A percentile compares a stretch with the other conserved stretches of the same genome.
These are phyloP conservation scores for Backusella tarrabulga DNA, from an alignment of 192 early-diverging fungal species.

Conservation along the genomic window DNA sequence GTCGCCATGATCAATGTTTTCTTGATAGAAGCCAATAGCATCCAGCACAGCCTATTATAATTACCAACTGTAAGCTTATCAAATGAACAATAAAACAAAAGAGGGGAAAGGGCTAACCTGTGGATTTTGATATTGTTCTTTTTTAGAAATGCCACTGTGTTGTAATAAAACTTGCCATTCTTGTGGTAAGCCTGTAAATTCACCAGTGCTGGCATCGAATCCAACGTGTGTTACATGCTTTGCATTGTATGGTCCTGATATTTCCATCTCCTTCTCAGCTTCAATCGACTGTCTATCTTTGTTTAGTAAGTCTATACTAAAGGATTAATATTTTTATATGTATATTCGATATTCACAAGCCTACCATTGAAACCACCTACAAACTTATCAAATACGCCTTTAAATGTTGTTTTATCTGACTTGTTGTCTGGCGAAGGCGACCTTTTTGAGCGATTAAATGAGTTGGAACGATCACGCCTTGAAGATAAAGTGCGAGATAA, in stretches of 20 bases:
- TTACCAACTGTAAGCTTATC: background rate
- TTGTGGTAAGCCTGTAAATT: constrained; percentile 92
- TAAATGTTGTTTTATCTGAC: constrained; percentile 45
- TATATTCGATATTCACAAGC: background rate
- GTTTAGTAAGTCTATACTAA: constrained; percentile 23
- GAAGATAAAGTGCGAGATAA: constrained; percentile 23
- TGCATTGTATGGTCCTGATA: constrained; percentile 94
- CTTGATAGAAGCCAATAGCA: constrained; percentile 83
- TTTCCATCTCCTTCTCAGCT: constrained; percentile 75
- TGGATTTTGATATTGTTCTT: constrained; percentile 91
- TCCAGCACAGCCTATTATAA: constrained; percentile 66
- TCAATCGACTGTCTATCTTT: constrained; percentile 18
- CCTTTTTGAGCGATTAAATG: constrained; percentile 7
- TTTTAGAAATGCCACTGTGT: constrained; percentile 92
- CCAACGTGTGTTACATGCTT: constrained; percentile 98
- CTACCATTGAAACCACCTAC: constrained; percentile 46
- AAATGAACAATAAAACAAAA: background rate
- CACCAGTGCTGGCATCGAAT: constrained; percentile 93
- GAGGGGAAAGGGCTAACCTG: constrained; percentile 47
- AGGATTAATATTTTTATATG: background rate
- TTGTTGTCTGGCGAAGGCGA: constrained; percentile 16
- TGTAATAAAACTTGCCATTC: constrained; percentile 92
- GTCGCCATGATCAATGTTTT: constrained; percentile 41
- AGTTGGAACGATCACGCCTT: constrained; percentile 19
- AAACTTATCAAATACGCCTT: constrained; percentile 54